Evolutionary conservation across 2,329 filamentous ascomycete species (phyloP), one percentile per base, ranked within the genome.

Genomic region (Fusarium verrucosum): DNA sequence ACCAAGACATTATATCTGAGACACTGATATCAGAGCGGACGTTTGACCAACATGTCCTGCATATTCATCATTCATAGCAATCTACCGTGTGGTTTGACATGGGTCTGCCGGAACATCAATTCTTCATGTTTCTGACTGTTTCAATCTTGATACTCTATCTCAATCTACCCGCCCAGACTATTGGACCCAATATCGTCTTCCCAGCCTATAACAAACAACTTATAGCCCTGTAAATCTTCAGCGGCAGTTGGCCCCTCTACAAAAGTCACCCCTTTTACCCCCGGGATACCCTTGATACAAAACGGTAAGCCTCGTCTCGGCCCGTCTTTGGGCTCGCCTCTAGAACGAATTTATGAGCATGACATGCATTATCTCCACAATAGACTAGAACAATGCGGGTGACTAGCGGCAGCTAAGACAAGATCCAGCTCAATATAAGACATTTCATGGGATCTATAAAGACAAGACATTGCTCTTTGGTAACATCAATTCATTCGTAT

Each of bases 1-100:
- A 55, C 68, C 54, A 52, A 68, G 57, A 65, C 65, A 61, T 40
- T 69, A 25, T 57, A 70, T 69, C 65, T 67, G 65, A 69, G 68
- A 70, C 68, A 51, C 17, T 28, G 19, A 30, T 13, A 23, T 38
- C 28, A 42, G 53, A 36, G 42, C 44, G 10, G 25, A 47, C 30
- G 40, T 68, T 46, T 53, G 58, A 37, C 46, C 53, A 65, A 49
- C 53, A 58, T 42, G 46, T n/a, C n/a, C n/a, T n/a, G n/a, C n/a
- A 51, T 20, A 50, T 63, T 66, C 46, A 40, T 32, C 49, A 13
- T 47, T 14, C 23, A 25, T 25, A 10, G 10, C 6, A 30, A 46
- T 11, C 23, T 43, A 10, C 38, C 13, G 38, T 44, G 32, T 33
- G 30, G 23, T 17, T 20, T 19, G 11, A 14, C 40, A 16, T 46